Base-by-base conservation (phyloP, 352 stramenopile genomes). In the Hyaloperonospora brassicae region DNA sequence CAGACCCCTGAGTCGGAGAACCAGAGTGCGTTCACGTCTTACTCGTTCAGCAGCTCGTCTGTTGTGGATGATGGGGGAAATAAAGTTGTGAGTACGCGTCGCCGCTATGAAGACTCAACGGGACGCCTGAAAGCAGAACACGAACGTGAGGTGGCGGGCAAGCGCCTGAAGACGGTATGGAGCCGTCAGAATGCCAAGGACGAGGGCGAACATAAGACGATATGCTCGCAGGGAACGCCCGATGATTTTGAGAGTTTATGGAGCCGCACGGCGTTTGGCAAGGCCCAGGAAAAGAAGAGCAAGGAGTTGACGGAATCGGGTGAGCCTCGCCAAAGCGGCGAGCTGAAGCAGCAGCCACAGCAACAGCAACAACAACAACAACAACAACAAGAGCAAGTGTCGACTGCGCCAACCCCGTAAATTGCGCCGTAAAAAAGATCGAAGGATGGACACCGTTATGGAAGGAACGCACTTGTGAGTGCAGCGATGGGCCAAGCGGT, bases 201-300 rank as follows among this genome's bases (percentile, higher is more conserved):
- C 36, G 46, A 86, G 30, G 79, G 82, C 24, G 66, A 87, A 39
- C 72, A 88, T 67, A 58, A 79, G 43, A 73, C 65, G n/a, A 68
- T 84, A 31, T 84, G 71, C 62, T 81, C 73, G 7, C 61, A 80
- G 34, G 67, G 69, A 24, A 70, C 66, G 22, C 12, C 67, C 6
- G 81, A 88, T 6, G 79, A 86, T 35, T 92, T 92, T 47, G 81
- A 92, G 47, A 73, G 73, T 22, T 36, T 86, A n/a, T 92, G 81
- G 81, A 68, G 65, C 23, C 47, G 84, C 34, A 92, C 81, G 50
- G 62, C 73, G 22, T 89, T 92, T 49, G 75, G 70, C 21, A 73
- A 87, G 63, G 80, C 70, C 7, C 72, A 87, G 39, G 59, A 72
- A 39, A 76, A 87, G 69, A 83, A 79, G 59, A 66, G 51, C 39